These are phyloP conservation scores for Suillus luteus DNA, from an alignment of 768 basidiomycete species.

Conservation along the genomic window DNA sequence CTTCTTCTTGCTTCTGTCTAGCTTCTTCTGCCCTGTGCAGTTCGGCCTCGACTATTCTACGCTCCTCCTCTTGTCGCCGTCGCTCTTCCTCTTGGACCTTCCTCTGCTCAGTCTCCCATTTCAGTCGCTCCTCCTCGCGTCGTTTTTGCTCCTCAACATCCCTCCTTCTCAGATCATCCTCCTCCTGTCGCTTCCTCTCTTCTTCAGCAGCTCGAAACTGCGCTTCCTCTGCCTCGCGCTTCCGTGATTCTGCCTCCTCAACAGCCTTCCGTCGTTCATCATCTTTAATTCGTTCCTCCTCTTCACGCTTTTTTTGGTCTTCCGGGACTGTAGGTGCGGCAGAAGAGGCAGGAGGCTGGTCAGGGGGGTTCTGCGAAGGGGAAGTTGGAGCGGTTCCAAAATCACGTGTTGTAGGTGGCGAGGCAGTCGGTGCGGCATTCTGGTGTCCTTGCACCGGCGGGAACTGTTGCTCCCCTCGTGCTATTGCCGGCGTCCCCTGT, in stretches of 20 bases:
- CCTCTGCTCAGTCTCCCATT: slow-evolving; percentile 18
- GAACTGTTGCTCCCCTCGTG: background rate
- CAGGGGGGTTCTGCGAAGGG: slow-evolving; percentile 6
- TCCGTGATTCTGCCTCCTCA: slow-evolving; percentile 19
- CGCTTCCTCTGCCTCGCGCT: slow-evolving; percentile 18
- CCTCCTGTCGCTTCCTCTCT: slow-evolving; percentile 32
- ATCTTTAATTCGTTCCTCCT: slow-evolving; percentile 35
- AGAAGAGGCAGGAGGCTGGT: slow-evolving; percentile 17
- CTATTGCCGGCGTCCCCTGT: background rate
- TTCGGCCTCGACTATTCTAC: slow-evolving; percentile 38
- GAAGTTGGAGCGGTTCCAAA: slow-evolving; percentile 16
- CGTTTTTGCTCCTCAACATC: slow-evolving; percentile 29
- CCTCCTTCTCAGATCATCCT: slow-evolving; percentile 16
- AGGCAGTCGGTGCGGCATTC: background rate
- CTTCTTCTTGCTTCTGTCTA: slow-evolving; percentile 34
- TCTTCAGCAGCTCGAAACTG: slow-evolving; percentile 19
- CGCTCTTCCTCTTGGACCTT: slow-evolving; percentile 25
- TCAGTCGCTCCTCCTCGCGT: slow-evolving; percentile 21
- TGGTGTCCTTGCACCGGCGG: background rate
- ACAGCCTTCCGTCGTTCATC: slow-evolving; percentile 12
- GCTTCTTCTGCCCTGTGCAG: slow-evolving; percentile 22
- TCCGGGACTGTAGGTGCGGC: slow-evolving; percentile 23
- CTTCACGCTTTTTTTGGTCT: slow-evolving; percentile 46
- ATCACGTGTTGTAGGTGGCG: background rate
- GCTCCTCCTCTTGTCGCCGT: slow-evolving; percentile 40